Evolutionary conservation across 1,284 basidiomycete genomes (phyloP).

Genomic region (Trichosporon inkin): DNA sequence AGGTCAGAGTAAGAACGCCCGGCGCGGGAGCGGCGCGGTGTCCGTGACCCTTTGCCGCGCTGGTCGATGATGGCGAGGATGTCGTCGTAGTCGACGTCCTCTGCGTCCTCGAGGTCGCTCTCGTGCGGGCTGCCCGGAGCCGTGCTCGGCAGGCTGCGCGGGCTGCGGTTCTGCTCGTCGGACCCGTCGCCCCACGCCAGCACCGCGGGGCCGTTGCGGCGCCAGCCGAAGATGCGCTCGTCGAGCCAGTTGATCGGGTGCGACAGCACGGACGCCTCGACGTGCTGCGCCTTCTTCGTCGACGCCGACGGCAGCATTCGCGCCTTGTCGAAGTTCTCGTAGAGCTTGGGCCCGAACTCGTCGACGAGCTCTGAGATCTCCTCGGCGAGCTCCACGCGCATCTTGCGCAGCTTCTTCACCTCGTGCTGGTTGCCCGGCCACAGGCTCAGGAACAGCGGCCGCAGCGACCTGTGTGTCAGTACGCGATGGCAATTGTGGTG

Average conservation of each 20-base stretch:
- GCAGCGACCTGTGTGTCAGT: constrained; percentile 64
- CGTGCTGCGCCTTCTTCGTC: constrained; percentile 34
- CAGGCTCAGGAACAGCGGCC: constrained; percentile 84
- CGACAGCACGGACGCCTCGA: constrained; percentile 45
- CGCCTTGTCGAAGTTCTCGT: constrained; percentile 83
- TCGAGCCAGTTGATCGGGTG: constrained; percentile 51
- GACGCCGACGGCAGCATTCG: constrained; percentile 79
- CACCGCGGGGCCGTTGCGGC: constrained; percentile 39
- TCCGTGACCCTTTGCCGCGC: constrained; percentile 24
- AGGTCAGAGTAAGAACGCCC: constrained; percentile 39
- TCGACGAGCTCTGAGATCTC: constrained; percentile 87
- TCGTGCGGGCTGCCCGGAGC: constrained; percentile 43
- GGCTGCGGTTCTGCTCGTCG: constrained; percentile 30
- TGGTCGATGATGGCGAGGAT: constrained; percentile 47
- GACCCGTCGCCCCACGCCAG: constrained; percentile 41
- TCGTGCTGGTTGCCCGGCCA: constrained; percentile 86
- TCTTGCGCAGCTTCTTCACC: constrained; percentile 72
- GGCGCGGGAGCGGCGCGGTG: constrained; percentile 31
- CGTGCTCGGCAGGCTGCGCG: constrained; percentile 35
- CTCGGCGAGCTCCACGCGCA: constrained; percentile 73
- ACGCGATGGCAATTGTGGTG: not conserved
- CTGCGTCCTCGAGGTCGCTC: constrained; percentile 50
- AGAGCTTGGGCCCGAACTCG: constrained; percentile 78
- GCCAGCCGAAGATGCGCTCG: constrained; percentile 51
- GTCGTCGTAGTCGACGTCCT: constrained; percentile 54